These are phyloP conservation scores for Triangularia verruculosa DNA, from an alignment of 2,329 filamentous ascomycete genomes.

Conservation along the genomic window DNA sequence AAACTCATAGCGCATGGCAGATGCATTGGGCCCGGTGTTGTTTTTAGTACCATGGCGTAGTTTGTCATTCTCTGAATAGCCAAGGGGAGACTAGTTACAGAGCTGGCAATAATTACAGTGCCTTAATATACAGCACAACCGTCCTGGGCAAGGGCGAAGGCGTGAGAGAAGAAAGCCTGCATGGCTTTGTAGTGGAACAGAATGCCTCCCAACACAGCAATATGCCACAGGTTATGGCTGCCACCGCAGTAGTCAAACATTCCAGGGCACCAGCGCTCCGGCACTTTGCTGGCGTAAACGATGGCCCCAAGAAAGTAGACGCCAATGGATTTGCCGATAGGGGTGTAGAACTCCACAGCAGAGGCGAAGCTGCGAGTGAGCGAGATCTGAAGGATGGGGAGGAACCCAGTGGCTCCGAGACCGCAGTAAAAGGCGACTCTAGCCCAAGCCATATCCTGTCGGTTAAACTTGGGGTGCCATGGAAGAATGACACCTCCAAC, in stretches of 20 bases:
- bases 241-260: constrained; percentile 94
- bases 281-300: constrained; percentile 87
- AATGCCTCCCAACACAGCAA: constrained; percentile 91
- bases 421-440: constrained; percentile 89
- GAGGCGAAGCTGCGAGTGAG: constrained; percentile 73
- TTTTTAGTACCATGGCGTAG: neutral
- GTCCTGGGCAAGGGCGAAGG: constrained; percentile 65
- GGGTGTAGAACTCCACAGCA: constrained; percentile 87
- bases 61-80: neutral
- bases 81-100: neutral
- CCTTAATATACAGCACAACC: constrained; percentile 55
- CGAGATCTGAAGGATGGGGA: constrained; percentile 81
- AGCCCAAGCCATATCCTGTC: constrained; percentile 85
- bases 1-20: neutral
- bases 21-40: neutral
- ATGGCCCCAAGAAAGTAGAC: constrained; percentile 84
- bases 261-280: constrained; percentile 89
- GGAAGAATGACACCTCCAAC: constrained; percentile 85
- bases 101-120: neutral
- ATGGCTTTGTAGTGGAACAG: constrained; percentile 96
- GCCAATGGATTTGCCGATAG: constrained; percentile 75
- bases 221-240: constrained; percentile 96
- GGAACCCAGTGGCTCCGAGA: constrained; percentile 81
- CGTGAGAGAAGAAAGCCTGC: constrained; percentile 85
- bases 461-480: constrained; percentile 95